Conservation (phyloP, 805 yeast genomes). For the Kurtzmaniella fragi region DNA sequence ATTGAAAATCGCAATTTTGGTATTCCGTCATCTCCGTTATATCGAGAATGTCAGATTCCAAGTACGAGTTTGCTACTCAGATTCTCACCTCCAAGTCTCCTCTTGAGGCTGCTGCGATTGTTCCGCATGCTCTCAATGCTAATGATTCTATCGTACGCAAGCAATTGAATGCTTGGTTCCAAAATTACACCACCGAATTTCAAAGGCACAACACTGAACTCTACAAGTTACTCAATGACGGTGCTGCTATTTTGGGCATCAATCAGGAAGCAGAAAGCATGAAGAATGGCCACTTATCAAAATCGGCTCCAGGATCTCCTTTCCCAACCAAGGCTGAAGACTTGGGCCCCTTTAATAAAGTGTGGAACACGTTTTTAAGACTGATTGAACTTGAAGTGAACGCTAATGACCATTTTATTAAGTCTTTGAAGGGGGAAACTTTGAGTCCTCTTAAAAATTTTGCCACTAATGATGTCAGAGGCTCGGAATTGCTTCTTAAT, state of each 20-base stretch:
- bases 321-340: constrained; percentile 19
- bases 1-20: neutral
- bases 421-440: constrained; percentile 48
- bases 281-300: constrained; percentile 29
- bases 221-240: constrained; percentile 55
- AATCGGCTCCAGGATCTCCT: constrained; percentile 25
- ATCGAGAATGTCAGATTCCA: constrained; percentile 4
- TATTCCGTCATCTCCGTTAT: no score
- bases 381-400: constrained; percentile 45
- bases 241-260: constrained; percentile 41
- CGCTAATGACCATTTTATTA: constrained; percentile 45
- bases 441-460: constrained; percentile 50
- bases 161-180: constrained; percentile 31
- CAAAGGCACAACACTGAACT: constrained; percentile 47
- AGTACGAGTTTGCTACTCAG: constrained; percentile 24
- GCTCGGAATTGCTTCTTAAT: constrained; percentile 50
- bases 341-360: constrained; percentile 36
- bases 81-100: constrained; percentile 40
- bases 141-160: constrained; percentile 24
- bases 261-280: constrained; percentile 39
- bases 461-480: constrained; percentile 48
- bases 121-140: constrained; percentile 29
- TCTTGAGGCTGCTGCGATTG: constrained; percentile 33
- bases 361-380: constrained; percentile 45
- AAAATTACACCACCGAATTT: constrained; percentile 13